phyloP scores from a whole-genome alignment of 345 rosid species.

The Lepidium didymum region DNA sequence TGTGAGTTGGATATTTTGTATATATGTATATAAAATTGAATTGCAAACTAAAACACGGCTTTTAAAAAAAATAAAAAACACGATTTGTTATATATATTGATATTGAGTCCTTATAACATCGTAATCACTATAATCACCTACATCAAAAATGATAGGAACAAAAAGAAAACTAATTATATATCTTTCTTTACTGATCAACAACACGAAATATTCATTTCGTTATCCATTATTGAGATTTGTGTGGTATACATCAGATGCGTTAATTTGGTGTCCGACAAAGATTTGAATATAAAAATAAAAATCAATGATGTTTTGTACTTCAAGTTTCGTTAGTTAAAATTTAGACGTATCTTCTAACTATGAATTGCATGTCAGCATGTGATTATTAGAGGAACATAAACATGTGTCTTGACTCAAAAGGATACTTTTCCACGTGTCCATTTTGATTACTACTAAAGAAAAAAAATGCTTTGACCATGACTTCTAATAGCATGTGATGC shows the following conservation, averaged over 20 bases:
- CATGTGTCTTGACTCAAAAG: constrained; percentile 12
- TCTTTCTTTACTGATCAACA: constrained; percentile 1
- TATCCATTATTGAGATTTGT: constrained; percentile 12
- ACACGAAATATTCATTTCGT: constrained; percentile 9
- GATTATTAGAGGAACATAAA: constrained; percentile 1
- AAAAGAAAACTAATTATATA: background rate
- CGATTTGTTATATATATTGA: too few species aligned
- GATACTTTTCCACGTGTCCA: constrained; percentile 16
- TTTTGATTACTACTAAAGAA: background rate
- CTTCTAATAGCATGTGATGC: background rate
- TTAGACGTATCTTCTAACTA: constrained; percentile 22
- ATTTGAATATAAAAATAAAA: background rate
- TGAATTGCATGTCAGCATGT: constrained; percentile 11
- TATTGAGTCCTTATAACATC: background rate
- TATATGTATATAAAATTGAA: too few species aligned
- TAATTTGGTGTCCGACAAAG: background rate
- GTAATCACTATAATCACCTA: background rate
- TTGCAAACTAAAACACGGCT: background rate
- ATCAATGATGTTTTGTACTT: constrained; percentile 2
- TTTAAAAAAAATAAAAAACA: too few species aligned
- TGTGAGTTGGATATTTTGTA: background rate
- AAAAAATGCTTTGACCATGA: background rate
- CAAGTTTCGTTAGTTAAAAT: constrained; percentile 8
- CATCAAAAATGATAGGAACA: background rate
- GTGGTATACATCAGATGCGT: constrained; percentile 13